phyloP scores from a whole-genome alignment of 768 basidiomycete genomes.

The Roridomyces roridus region DNA sequence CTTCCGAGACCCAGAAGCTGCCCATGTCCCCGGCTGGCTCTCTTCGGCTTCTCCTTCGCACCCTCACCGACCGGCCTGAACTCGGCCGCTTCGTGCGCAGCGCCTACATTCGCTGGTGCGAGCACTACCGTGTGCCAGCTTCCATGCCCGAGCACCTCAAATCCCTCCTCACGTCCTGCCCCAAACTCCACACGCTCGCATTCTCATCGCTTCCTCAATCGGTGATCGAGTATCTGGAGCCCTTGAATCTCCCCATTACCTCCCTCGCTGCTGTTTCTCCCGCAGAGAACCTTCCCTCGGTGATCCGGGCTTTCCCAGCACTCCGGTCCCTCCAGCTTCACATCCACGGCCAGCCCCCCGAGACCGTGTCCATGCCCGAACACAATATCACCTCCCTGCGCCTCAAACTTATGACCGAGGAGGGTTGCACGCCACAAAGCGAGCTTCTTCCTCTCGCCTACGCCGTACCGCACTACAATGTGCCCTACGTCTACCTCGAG shows the following conservation, averaged over 20 bases:
- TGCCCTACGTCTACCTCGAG: background rate
- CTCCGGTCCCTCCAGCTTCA: constrained; percentile 12
- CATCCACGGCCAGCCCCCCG: constrained; percentile 4
- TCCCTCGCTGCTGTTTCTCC: constrained; percentile 12
- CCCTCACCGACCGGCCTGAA: constrained; percentile 30
- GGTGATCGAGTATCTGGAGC: constrained; percentile 3
- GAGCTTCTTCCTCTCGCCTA: constrained; percentile 5
- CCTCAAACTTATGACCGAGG: background rate
- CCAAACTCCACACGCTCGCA: constrained; percentile 12
- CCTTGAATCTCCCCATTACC: constrained; percentile 5
- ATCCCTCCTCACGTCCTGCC: constrained; percentile 3
- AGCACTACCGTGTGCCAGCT: background rate
- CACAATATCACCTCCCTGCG: background rate
- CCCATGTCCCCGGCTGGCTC: constrained; percentile 33
- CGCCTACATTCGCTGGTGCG: constrained; percentile 7
- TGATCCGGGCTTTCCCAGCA: constrained; percentile 5
- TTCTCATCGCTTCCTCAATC: constrained; percentile 3
- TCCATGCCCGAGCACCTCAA: background rate
- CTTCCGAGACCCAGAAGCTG: constrained; percentile 27
- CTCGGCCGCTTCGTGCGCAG: constrained; percentile 23
- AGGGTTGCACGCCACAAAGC: background rate
- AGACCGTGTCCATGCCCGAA: background rate
- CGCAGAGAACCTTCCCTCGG: background rate
- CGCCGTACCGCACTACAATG: background rate
- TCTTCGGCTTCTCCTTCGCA: constrained; percentile 31